phyloP scores from a whole-genome alignment of 73 alveolate species.

The Paramecium octaurelia region DNA sequence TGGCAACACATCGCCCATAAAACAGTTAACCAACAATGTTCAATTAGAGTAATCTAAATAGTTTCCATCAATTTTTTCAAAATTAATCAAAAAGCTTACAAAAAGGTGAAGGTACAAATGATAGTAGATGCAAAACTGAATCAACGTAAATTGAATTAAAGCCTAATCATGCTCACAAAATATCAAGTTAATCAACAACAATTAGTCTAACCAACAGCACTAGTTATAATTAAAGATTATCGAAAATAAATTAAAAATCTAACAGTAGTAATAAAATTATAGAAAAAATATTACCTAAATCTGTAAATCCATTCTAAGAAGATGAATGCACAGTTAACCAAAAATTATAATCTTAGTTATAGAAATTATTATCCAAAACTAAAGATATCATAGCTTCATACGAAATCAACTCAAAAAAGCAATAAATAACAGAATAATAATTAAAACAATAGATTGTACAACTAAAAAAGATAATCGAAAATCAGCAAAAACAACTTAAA shows the following conservation, averaged over 20 bases:
- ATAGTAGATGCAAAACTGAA: not conserved
- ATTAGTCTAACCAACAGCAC: constrained; percentile 13
- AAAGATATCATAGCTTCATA: not conserved
- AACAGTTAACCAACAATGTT: not conserved
- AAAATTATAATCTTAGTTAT: not conserved
- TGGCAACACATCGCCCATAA: not conserved
- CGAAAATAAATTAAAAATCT: not conserved
- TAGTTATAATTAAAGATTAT: not conserved
- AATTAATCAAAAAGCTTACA: not conserved
- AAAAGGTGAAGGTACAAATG: not conserved
- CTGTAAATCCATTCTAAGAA: not conserved
- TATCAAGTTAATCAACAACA: not conserved
- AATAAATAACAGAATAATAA: not conserved
- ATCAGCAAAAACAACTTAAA: not conserved
- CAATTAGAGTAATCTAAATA: not conserved
- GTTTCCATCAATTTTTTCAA: not conserved
- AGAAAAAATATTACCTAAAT: not conserved
- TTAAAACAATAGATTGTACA: not conserved
- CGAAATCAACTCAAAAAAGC: not conserved
- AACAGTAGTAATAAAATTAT: not conserved
- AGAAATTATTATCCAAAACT: not conserved
- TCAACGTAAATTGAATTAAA: not conserved
- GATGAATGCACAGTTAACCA: not conserved
- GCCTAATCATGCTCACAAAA: not conserved
- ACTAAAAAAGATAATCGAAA: not conserved